These are phyloP conservation scores for Globisporangium megalacanthum DNA, from an alignment of 352 stramenopile species.

Conservation along the genomic window DNA sequence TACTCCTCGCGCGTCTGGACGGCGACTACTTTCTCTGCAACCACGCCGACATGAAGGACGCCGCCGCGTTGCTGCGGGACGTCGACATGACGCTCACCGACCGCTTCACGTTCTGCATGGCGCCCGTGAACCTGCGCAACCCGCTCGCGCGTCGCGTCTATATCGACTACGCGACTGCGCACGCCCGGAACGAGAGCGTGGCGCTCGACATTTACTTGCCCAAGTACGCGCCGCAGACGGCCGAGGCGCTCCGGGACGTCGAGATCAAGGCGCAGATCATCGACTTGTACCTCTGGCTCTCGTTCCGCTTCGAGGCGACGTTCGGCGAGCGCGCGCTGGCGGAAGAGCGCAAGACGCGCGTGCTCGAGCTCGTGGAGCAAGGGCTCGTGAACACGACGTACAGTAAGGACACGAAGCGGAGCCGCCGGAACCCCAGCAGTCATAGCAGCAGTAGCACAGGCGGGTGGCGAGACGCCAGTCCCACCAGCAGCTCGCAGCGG, in stretches of 20 bases:
- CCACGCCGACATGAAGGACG: conserved; percentile 75
- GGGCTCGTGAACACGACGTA: conserved; percentile 78
- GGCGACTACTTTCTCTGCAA: conserved; percentile 93
- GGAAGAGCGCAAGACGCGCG: conserved; percentile 53
- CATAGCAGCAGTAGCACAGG: neutral
- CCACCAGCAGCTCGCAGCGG: neutral
- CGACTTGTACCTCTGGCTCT: conserved; percentile 94
- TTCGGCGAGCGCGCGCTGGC: conserved; percentile 73
- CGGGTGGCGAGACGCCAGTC: neutral
- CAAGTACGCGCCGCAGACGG: conserved; percentile 59
- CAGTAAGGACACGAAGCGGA: conserved; percentile 34
- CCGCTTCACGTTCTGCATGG: conserved; percentile 87
- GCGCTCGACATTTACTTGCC: conserved; percentile 81
- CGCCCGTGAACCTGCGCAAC: conserved; percentile 79
- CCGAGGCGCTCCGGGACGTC: conserved; percentile 82
- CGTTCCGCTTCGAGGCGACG: conserved; percentile 85
- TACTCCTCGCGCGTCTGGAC: conserved; percentile 80
- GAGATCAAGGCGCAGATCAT: conserved; percentile 91
- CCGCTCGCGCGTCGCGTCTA: conserved; percentile 72
- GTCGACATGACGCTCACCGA: conserved; percentile 70
- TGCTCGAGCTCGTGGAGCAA: conserved; percentile 65
- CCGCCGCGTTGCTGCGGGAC: conserved; percentile 50
- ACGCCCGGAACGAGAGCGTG: conserved; percentile 62
- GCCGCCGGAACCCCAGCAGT: neutral
- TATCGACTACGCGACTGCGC: conserved; percentile 78